A percentile compares a stretch with the other conserved stretches of the same genome.
These are phyloP conservation scores for Paramecium pentaurelia DNA, from an alignment of 73 alveolate species.

Conservation along the genomic window DNA sequence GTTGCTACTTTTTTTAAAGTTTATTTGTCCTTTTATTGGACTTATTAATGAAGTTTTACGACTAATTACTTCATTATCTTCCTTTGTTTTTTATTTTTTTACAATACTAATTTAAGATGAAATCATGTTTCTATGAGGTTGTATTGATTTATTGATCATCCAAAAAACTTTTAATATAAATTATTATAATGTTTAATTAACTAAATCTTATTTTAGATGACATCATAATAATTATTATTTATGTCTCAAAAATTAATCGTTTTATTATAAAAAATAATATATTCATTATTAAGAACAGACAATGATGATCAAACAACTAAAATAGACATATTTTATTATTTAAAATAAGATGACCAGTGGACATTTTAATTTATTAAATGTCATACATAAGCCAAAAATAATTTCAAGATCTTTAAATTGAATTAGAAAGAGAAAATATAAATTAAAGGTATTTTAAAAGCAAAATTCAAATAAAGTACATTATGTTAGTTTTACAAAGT, in stretches of 20 bases:
- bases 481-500: neutral
- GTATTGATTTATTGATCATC: neutral
- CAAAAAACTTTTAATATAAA: neutral
- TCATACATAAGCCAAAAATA: too few relatives aligned
- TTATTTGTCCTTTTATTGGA: neutral
- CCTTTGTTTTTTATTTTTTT: neutral
- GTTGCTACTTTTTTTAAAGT: neutral
- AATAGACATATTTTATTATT: too few relatives aligned
- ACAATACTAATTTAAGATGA: neutral
- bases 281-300: neutral
- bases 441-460: too few relatives aligned
- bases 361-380: neutral
- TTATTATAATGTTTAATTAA: neutral
- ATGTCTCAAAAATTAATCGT: neutral
- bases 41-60: neutral
- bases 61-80: neutral
- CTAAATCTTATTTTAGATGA: neutral
- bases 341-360: neutral
- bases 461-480: neutral
- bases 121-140: neutral
- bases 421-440: too few relatives aligned
- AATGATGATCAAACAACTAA: neutral
- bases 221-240: neutral
- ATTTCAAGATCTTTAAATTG: too few relatives aligned
- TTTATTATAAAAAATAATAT: neutral